phyloP scores from a whole-genome alignment of 805 yeast species.

The Spathaspora boniae region DNA sequence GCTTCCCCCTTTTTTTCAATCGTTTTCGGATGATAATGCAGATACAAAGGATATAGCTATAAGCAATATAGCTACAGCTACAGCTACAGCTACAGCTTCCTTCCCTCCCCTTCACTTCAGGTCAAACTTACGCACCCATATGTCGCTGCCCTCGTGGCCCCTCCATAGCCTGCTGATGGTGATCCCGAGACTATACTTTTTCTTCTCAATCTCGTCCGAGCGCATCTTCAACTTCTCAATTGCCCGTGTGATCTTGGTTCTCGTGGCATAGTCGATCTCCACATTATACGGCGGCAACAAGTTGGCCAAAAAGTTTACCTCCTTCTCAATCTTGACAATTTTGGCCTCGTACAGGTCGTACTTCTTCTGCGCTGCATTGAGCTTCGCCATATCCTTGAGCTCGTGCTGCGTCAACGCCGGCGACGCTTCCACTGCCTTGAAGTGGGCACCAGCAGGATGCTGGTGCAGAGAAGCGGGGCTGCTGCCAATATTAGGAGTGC shows the following conservation, averaged over 20 bases:
- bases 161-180: constrained; percentile 43
- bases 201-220: constrained; percentile 40
- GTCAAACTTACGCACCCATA: constrained; percentile 34
- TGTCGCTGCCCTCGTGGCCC: constrained; percentile 37
- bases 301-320: constrained; percentile 33
- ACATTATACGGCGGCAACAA: constrained; percentile 43
- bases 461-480: background rate
- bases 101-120: constrained; percentile 3
- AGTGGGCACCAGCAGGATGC: background rate
- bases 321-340: constrained; percentile 38
- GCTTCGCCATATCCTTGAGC: constrained; percentile 12
- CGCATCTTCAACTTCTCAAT: constrained; percentile 37
- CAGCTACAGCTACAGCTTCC: too few species aligned
- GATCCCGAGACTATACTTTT: constrained; percentile 39
- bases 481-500: background rate
- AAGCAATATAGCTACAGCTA: too few species aligned
- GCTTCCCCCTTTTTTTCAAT: too few species aligned
- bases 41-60: too few species aligned
- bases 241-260: constrained; percentile 37
- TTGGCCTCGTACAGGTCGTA: constrained; percentile 30
- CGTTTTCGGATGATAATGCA: too few species aligned
- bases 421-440: constrained; percentile 1
- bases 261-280: constrained; percentile 39
- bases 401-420: constrained; percentile 3
- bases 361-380: constrained; percentile 27